Evolutionary conservation across 2,329 filamentous ascomycete species (phyloP).

Genomic region (Botryotinia calthae): DNA sequence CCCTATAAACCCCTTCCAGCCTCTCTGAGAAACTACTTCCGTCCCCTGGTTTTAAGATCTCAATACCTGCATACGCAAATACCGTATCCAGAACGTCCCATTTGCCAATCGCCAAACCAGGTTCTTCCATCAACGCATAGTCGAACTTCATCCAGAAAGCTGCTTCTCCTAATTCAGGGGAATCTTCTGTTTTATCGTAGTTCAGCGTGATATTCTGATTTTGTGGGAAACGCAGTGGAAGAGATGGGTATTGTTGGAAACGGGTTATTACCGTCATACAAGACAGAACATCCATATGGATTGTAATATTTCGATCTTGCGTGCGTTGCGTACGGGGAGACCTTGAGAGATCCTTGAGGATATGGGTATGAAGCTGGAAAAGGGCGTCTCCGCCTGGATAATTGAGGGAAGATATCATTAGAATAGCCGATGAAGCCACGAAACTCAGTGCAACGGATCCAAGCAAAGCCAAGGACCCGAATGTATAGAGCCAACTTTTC

Average conservation of each 20-base stretch:
- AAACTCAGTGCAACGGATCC: conserved; percentile 61
- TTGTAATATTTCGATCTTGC: conserved; percentile 38
- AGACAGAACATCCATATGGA: conserved; percentile 64
- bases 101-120: conserved; percentile 46
- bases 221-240: conserved; percentile 1
- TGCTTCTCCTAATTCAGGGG: conserved; percentile 44
- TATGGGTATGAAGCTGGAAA: conserved; percentile 46
- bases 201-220: conserved; percentile 21
- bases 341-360: conserved; percentile 28
- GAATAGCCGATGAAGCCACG: conserved; percentile 60
- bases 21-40: conserved; percentile 28
- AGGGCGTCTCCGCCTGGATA: conserved; percentile 90
- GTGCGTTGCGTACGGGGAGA: conserved; percentile 32
- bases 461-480: conserved; percentile 55
- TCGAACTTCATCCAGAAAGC: conserved; percentile 64
- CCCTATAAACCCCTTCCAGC: conserved; percentile 30
- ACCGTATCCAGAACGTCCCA: conserved; percentile 59
- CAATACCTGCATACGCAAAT: conserved; percentile 57
- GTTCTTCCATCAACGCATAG: conserved; percentile 58
- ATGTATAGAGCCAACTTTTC: conserved; percentile 56
- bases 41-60: conserved; percentile 52
- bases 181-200: conserved; percentile 64
- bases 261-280: conserved; percentile 72
- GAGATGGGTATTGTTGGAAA: conserved; percentile 48
- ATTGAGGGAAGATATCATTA: conserved; percentile 81